These are phyloP conservation scores for Diplotaxis tenuifolia DNA, from an alignment of 345 rosid genomes.

Conservation along the genomic window DNA sequence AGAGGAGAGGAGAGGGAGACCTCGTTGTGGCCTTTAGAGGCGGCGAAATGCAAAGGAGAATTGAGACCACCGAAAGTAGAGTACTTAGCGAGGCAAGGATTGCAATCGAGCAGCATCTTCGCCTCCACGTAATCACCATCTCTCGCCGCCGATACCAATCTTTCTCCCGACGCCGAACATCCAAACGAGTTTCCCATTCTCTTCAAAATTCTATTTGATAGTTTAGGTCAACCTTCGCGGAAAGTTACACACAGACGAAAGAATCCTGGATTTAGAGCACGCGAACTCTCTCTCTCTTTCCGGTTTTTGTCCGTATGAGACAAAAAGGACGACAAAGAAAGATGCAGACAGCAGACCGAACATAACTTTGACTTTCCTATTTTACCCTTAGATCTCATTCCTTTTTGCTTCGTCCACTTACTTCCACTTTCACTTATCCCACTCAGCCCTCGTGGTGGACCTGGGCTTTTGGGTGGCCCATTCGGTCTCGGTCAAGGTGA, in stretches of 20 bases:
- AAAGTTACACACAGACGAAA: conserved; percentile 32
- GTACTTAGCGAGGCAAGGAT: conserved; percentile 93
- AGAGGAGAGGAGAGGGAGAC: no score
- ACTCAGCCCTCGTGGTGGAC: background rate
- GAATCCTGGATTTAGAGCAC: conserved; percentile 34
- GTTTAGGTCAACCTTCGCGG: conserved; percentile 60
- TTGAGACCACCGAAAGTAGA: conserved; percentile 97
- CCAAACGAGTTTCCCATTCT: conserved; percentile 97
- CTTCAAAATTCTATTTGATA: conserved; percentile 12
- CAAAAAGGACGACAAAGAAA: conserved; percentile 33
- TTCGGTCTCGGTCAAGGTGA: no score
- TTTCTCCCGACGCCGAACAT: conserved; percentile 99
- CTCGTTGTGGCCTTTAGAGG: conserved; percentile 99
- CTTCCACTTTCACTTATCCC: conserved; percentile 29
- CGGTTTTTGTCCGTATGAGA: conserved; percentile 25
- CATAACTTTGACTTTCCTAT: conserved; percentile 7
- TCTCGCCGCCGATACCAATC: conserved; percentile 97
- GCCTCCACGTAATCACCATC: conserved; percentile 98
- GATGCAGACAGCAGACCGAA: conserved; percentile 30
- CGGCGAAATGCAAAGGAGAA: conserved; percentile 97
- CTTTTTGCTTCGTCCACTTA: conserved; percentile 5
- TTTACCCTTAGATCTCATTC: conserved; percentile 16
- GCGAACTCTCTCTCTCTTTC: conserved; percentile 15
- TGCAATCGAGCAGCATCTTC: conserved; percentile 92
- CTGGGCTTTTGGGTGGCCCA: no score